phyloP scores from a whole-genome alignment of 2,329 filamentous ascomycete species.

The Septoria linicola region DNA sequence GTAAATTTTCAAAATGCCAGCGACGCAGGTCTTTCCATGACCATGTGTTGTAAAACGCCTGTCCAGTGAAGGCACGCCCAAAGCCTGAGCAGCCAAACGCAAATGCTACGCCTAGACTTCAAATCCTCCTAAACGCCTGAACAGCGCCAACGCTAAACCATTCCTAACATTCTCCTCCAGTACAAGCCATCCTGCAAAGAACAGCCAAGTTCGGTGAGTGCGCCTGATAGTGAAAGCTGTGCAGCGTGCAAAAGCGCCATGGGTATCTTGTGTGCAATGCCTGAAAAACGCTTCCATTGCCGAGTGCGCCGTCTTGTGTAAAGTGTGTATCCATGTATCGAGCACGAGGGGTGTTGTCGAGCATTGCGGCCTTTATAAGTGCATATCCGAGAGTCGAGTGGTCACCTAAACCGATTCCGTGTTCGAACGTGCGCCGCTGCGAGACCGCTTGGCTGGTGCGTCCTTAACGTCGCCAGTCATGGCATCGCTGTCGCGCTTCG shows the following conservation, averaged over 20 bases:
- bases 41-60: too few relatives aligned
- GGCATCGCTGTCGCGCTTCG: conserved; percentile 22
- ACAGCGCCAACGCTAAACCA: conserved; percentile 7
- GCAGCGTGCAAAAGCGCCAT: conserved; percentile 14
- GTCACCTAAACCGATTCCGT: conserved; percentile 9
- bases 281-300: background rate
- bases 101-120: conserved; percentile 2
- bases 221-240: conserved; percentile 2
- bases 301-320: background rate
- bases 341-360: background rate
- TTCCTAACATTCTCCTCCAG: background rate
- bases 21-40: background rate
- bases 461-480: background rate
- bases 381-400: background rate
- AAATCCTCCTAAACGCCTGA: background rate
- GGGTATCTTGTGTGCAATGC: conserved; percentile 5
- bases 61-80: conserved; percentile 7
- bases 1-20: background rate
- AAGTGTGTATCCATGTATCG: conserved; percentile 2
- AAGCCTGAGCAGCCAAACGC: conserved; percentile 12
- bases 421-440: conserved; percentile 14
- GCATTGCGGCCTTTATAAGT: conserved; percentile 1
- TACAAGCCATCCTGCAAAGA: background rate
- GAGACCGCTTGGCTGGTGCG: conserved; percentile 14
- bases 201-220: conserved; percentile 5